Evolutionary conservation across 2,329 filamentous ascomycete species (phyloP).

Genomic region (Aureobasidium sp.): DNA sequence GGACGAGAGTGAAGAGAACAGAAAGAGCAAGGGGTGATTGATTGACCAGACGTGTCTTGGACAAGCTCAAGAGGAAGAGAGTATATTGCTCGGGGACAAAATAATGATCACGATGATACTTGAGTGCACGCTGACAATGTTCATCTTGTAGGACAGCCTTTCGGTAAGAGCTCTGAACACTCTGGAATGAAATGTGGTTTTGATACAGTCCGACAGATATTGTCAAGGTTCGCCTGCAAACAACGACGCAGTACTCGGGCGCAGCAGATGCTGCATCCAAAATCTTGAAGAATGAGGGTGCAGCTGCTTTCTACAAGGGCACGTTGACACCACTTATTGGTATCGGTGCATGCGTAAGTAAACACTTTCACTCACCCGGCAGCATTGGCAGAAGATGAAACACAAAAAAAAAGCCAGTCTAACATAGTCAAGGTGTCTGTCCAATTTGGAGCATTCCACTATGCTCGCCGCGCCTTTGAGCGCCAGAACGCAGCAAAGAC

Average conservation of each 20-base stretch:
- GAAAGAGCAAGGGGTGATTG: background rate
- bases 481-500: conserved; percentile 51
- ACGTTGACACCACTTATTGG: conserved; percentile 90
- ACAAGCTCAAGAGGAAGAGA: too few species aligned
- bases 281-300: conserved; percentile 82
- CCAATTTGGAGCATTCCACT: conserved; percentile 96
- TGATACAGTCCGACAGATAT: conserved; percentile 55
- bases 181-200: background rate
- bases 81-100: background rate
- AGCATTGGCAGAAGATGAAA: background rate
- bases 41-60: background rate
- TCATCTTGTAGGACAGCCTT: conserved; percentile 49
- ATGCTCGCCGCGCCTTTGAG: conserved; percentile 80
- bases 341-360: conserved; percentile 80
- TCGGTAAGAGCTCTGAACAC: conserved; percentile 42
- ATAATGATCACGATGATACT: background rate
- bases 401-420: background rate
- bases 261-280: conserved; percentile 72
- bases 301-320: conserved; percentile 94
- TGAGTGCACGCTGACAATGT: background rate
- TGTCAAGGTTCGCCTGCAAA: conserved; percentile 95
- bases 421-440: conserved; percentile 55
- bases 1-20: background rate
- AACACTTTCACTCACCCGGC: background rate
- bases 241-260: conserved; percentile 68